A percentile compares a stretch with the other conserved stretches of the same genome.
These are phyloP conservation scores for Pelargonium myrrhifolium DNA, from an alignment of 441 rosid species.

Conservation along the genomic window DNA sequence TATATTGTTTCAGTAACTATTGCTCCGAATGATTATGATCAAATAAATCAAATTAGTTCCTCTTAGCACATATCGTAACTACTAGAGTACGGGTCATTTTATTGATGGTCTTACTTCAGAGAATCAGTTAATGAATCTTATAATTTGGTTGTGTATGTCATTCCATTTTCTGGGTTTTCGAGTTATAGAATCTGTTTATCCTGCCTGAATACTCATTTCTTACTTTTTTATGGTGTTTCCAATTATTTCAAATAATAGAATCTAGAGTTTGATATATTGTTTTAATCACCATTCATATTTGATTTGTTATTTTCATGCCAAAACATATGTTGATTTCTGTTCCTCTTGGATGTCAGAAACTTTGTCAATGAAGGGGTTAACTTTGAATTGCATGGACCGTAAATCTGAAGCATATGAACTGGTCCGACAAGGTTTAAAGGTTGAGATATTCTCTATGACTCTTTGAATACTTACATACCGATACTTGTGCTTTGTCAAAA, in stretches of 20 bases:
- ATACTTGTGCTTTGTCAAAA: not conserved
- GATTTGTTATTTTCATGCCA: not conserved
- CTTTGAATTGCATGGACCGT: slow-evolving; percentile 98
- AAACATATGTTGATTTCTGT: slow-evolving; percentile 15
- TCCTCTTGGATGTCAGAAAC: slow-evolving; percentile 56
- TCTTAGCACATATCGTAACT: not conserved
- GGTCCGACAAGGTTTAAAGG: slow-evolving; percentile 94
- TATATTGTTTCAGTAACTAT: not conserved
- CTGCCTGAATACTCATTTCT: too few relatives aligned
- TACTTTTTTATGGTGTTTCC: too few relatives aligned
- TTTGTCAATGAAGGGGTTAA: slow-evolving; percentile 96
- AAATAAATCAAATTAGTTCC: not conserved
- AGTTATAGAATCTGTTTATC: not conserved
- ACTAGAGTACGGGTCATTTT: not conserved
- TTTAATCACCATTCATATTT: too few relatives aligned
- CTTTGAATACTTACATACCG: not conserved
- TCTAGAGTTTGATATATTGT: too few relatives aligned
- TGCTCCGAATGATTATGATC: not conserved
- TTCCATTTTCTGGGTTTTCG: not conserved
- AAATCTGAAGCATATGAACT: slow-evolving; percentile 97
- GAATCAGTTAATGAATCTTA: not conserved
- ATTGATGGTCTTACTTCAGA: not conserved
- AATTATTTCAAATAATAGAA: too few relatives aligned
- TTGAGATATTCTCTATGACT: slow-evolving; percentile 24
- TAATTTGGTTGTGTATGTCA: not conserved